Conservation (phyloP, 805 yeast species). For the Maudiozyma pseudohumilis region DNA sequence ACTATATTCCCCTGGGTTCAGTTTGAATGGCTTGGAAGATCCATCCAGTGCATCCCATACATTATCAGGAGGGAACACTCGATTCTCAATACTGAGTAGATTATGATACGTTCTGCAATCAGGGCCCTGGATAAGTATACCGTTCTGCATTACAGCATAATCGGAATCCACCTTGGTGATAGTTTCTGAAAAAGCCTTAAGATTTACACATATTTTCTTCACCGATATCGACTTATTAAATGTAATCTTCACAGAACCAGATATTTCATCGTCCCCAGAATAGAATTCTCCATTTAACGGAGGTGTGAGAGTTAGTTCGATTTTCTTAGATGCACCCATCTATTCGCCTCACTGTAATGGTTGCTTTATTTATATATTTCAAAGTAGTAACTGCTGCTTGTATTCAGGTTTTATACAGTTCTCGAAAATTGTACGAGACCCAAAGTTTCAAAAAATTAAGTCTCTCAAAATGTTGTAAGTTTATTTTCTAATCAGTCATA, state of each 20-base stretch:
- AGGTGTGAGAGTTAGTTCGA: slow-evolving; percentile 14
- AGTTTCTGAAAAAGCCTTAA: slow-evolving; percentile 28
- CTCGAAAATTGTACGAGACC: too few species aligned
- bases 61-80: slow-evolving; percentile 27
- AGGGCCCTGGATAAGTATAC: slow-evolving; percentile 20
- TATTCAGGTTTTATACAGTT: too few species aligned
- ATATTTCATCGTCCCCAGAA: slow-evolving; percentile 21
- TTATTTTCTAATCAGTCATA: too few species aligned
- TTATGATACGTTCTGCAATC: slow-evolving; percentile 23
- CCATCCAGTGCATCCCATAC: slow-evolving; percentile 26
- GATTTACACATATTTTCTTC: slow-evolving; percentile 43
- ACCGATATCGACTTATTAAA: slow-evolving; percentile 22
- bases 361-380: too few species aligned
- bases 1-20: slow-evolving; percentile 21
- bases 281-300: slow-evolving; percentile 25
- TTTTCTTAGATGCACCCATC: slow-evolving; percentile 18
- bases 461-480: too few species aligned
- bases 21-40: slow-evolving; percentile 22
- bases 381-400: too few species aligned
- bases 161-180: slow-evolving; percentile 18
- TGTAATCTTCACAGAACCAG: slow-evolving; percentile 20
- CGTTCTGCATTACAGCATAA: slow-evolving; percentile 15
- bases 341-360: too few species aligned
- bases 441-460: too few species aligned
- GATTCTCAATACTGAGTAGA: slow-evolving; percentile 12